Evolutionary conservation across 352 stramenopile species (phyloP).

Genomic region (Pythium pectinolyticum): DNA sequence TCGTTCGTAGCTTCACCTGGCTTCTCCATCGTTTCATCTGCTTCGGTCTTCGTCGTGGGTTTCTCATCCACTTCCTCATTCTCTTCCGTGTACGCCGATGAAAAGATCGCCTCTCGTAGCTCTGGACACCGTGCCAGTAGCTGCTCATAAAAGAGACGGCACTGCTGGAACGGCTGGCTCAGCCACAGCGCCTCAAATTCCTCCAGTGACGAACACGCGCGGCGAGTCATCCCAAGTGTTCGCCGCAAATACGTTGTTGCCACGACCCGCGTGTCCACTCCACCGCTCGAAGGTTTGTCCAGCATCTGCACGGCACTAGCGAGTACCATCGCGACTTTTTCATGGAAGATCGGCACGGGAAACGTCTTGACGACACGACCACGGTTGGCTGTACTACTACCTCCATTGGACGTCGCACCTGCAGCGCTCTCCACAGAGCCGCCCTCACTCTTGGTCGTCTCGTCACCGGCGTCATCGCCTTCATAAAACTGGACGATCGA

Average conservation of each 20-base stretch:
- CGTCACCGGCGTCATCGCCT: conserved; percentile 28
- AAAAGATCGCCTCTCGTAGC: conserved; percentile 30
- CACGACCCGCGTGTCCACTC: conserved; percentile 30
- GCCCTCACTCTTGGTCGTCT: too few species aligned
- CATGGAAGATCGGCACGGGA: conserved; percentile 55
- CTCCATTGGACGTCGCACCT: too few species aligned
- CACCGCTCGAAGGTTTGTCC: conserved; percentile 42
- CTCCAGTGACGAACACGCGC: conserved; percentile 44
- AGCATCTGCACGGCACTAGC: conserved; percentile 41
- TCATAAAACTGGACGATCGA: conserved; percentile 41
- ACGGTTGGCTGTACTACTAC: too few species aligned
- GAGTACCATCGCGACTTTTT: conserved; percentile 63
- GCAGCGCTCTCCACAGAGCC: too few species aligned
- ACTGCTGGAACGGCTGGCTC: conserved; percentile 52
- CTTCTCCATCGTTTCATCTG: background rate
- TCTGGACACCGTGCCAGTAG: conserved; percentile 47
- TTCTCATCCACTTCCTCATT: conserved; percentile 7
- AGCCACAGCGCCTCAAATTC: conserved; percentile 69
- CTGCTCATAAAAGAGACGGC: conserved; percentile 59
- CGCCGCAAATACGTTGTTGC: conserved; percentile 45
- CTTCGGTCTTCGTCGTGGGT: conserved; percentile 21
- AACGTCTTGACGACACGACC: conserved; percentile 55
- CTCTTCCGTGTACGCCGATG: background rate
- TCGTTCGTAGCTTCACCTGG: conserved; percentile 4
- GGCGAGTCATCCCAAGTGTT: conserved; percentile 47